These are phyloP conservation scores for Pythium monospermum DNA, from an alignment of 352 stramenopile genomes.

Conservation along the genomic window DNA sequence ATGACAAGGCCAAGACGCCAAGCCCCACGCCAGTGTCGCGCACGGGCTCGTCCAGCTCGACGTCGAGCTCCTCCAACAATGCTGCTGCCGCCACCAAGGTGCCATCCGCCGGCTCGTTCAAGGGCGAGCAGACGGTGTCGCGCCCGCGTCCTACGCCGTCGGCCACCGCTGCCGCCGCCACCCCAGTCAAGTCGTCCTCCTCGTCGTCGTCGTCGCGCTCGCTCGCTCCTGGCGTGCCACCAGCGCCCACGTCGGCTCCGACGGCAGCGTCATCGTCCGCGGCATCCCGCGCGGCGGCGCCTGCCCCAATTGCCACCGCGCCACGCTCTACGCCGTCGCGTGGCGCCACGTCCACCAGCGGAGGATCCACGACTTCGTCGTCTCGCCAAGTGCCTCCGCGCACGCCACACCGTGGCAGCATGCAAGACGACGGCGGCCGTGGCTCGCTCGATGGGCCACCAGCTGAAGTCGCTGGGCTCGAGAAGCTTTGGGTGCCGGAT, in stretches of 20 bases:
- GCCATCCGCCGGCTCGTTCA: conserved; percentile 11
- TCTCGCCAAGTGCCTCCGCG: conserved; percentile 11
- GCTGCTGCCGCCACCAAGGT: conserved; percentile 10
- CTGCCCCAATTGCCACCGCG: conserved; percentile 15
- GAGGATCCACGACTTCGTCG: neutral
- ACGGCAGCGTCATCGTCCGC: conserved; percentile 3
- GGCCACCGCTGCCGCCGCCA: conserved; percentile 10
- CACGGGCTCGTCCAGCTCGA: conserved; percentile 3
- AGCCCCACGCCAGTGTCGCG: conserved; percentile 11
- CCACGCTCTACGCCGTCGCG: neutral
- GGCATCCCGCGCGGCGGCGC: neutral
- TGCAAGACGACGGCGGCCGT: conserved; percentile 26
- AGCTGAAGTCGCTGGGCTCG: conserved; percentile 57
- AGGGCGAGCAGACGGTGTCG: conserved; percentile 19
- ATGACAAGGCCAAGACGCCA: conserved; percentile 12
- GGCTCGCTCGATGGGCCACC: conserved; percentile 50
- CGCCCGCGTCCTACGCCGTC: conserved; percentile 14
- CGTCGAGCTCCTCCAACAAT: too few species aligned
- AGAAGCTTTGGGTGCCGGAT: conserved; percentile 85
- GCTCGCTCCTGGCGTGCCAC: too few species aligned
- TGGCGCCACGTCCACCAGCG: conserved; percentile 12
- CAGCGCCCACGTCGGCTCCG: conserved; percentile 22
- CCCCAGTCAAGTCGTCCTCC: conserved; percentile 1
- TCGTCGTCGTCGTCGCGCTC: neutral
- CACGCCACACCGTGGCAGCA: conserved; percentile 17